Base-by-base conservation (phyloP, 2,329 filamentous ascomycete species). In the Thermomyces lanuginosus region DNA sequence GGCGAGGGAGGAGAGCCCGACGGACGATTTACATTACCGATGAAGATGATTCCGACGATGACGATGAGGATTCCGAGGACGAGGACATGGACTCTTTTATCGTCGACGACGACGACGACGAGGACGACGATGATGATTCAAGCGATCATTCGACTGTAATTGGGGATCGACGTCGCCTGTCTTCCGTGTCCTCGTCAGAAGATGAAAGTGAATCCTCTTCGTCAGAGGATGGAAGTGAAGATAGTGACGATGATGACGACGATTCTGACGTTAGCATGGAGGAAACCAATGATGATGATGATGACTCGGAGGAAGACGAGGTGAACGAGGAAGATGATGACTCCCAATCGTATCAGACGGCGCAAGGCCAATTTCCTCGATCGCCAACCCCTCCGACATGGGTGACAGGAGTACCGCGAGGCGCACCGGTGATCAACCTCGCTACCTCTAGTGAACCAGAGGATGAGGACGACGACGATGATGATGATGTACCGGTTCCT, bases 91-190 rank as follows among this genome's bases (percentile, higher is more conserved):
- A 23, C 13, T 33, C 33, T 13, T 31, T 33, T 19, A 32, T 29
- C 22, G 30, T 38, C 23, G 34, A 33, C n/a, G 33, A 36, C 15
- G 27, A 29, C 23, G 34, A 33, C n/a, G 33, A 36, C 15, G 27
- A 29, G 19, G 19, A 31, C 9, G 30, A 36, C 14, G 34, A 36
- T 13, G 23, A 23, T 20, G 18, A 33, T 9, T 31, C 36, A 15
- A 36, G 41, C 16, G 48, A 48, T 31, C 43, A 32, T 32, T 49
- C 44, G 14, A 52, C 49, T 3, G 41, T 52, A 13, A 43, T 51
- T 11, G 48, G 40, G 16, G 36, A 31, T 25, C 33, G 31, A n/a
- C n/a, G n/a, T n/a, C 26, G 33, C 35, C 6, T 35, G 33, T n/a
- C n/a, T n/a, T n/a, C n/a, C n/a, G n/a, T n/a, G n/a, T n/a, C n/a